Evolutionary conservation across 2,329 filamentous ascomycete species (phyloP).

Genomic region (Calonectria multiphialidica): DNA sequence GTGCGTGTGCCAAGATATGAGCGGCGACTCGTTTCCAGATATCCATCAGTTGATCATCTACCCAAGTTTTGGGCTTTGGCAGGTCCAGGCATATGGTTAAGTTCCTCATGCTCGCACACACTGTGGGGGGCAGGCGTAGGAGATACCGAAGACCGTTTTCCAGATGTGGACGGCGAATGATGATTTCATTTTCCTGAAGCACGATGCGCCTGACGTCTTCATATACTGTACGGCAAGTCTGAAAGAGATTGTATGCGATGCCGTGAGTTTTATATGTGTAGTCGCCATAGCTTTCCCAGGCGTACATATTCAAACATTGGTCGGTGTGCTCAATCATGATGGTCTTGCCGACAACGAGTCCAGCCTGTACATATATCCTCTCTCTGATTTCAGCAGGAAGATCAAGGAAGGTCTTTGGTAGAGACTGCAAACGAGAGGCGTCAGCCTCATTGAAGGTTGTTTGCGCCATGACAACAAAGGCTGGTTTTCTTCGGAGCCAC

Average conservation of each 20-base stretch:
- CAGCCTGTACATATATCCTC: background rate
- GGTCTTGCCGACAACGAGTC: background rate
- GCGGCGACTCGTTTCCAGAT: background rate
- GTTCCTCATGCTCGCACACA: background rate
- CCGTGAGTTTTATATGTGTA: too few relatives aligned
- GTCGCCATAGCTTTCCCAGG: background rate
- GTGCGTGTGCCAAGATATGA: background rate
- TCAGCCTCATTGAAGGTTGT: too few relatives aligned
- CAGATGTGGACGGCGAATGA: background rate
- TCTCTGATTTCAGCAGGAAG: background rate
- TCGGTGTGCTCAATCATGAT: background rate
- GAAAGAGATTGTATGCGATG: background rate
- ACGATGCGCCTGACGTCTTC: background rate
- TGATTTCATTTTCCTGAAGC: background rate
- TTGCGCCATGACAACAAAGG: too few relatives aligned
- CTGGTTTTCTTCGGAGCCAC: too few relatives aligned
- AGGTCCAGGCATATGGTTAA: background rate
- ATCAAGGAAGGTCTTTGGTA: background rate
- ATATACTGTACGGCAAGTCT: background rate
- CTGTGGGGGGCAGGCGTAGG: background rate
- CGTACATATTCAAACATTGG: background rate
- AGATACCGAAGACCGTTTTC: background rate
- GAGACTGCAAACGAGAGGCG: background rate
- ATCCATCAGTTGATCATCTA: background rate
- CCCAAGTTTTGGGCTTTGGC: background rate